Percentiles rank a stretch among this genome's conserved stretches.
phyloP scores from a whole-genome alignment of 352 stramenopile species.

The Globisporangium perplexum region DNA sequence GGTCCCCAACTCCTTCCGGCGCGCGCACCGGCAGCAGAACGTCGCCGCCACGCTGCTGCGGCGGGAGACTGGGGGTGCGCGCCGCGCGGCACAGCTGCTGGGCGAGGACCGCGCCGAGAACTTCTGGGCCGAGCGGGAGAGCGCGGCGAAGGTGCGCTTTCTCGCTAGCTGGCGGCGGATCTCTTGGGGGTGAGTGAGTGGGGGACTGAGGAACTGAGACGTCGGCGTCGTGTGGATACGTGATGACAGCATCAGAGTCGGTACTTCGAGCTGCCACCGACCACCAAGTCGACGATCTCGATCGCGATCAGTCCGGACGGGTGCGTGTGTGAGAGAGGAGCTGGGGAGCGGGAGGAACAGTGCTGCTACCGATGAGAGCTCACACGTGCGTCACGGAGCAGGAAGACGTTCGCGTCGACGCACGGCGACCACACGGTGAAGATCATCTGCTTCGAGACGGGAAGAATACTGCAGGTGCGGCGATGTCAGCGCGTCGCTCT shows the following conservation, averaged over 20 bases:
- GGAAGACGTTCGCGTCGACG: slow-evolving; percentile 94
- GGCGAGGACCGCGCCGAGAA: slow-evolving; percentile 55
- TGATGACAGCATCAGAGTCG: slow-evolving; percentile 66
- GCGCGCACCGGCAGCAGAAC: slow-evolving; percentile 59
- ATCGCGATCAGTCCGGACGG: slow-evolving; percentile 85
- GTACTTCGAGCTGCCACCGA: slow-evolving; percentile 82
- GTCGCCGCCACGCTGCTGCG: slow-evolving; percentile 57
- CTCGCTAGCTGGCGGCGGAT: background rate
- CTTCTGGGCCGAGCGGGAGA: slow-evolving; percentile 78
- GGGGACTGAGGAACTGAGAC: background rate
- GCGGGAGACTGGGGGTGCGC: slow-evolving; percentile 43
- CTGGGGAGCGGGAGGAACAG: background rate
- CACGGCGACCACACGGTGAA: slow-evolving; percentile 99
- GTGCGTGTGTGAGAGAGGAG: slow-evolving; percentile 18
- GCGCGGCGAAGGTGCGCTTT: slow-evolving; percentile 51
- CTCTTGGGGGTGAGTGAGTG: background rate
- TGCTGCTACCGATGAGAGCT: background rate
- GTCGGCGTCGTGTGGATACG: too few relatives aligned
- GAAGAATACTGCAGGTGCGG: slow-evolving; percentile 72
- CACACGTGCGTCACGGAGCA: slow-evolving; percentile 10
- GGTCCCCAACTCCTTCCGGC: slow-evolving; percentile 70
- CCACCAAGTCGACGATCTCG: slow-evolving; percentile 85
- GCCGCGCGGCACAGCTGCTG: slow-evolving; percentile 35
- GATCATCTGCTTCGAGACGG: slow-evolving; percentile 92
- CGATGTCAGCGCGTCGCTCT: too few relatives aligned